A percentile compares a stretch with the other conserved stretches of the same genome.
phyloP scores from a whole-genome alignment of 23 red algal genomes.

The Cyanidium caldarium region DNA sequence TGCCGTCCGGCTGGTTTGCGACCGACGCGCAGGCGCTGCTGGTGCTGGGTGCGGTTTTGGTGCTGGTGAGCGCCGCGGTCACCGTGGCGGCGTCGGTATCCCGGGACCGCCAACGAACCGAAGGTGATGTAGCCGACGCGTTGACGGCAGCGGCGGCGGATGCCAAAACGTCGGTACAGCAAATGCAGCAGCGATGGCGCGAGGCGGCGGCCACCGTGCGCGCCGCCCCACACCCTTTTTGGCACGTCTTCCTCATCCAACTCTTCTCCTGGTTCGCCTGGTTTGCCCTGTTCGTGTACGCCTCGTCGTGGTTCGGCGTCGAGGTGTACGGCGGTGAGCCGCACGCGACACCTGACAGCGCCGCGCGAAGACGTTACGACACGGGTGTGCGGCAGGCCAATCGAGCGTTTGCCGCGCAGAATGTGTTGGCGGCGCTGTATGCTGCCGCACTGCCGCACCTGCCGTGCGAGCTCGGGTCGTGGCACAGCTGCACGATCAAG shows the following conservation, averaged over 20 bases:
- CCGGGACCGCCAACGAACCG: not conserved
- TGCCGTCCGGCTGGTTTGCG: constrained; percentile 16
- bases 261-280: constrained; percentile 86
- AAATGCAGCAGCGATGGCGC: not conserved
- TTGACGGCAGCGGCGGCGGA: not conserved
- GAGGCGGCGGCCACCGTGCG: not conserved
- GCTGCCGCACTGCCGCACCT: constrained; percentile 35
- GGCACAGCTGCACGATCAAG: not conserved
- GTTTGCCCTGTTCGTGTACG: constrained; percentile 78
- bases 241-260: constrained; percentile 69
- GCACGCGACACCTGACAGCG: not conserved
- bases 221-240: constrained; percentile 51
- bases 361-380: constrained; percentile 39
- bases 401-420: constrained; percentile 26
- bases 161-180: constrained; percentile 4
- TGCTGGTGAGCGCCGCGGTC: constrained; percentile 21
- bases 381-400: constrained; percentile 67
- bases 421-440: constrained; percentile 40
- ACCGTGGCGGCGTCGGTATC: constrained; percentile 18
- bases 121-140: not conserved
- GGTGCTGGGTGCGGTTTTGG: constrained; percentile 16
- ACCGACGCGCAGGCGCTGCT: constrained; percentile 44
- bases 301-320: constrained; percentile 54
- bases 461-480: not conserved
- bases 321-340: constrained; percentile 58